Percentiles rank a stretch among this genome's conserved stretches.
Evolutionary conservation across 225 moss, liverwort and hornwort species (phyloP).

Genomic region (Polytrichum commune): DNA sequence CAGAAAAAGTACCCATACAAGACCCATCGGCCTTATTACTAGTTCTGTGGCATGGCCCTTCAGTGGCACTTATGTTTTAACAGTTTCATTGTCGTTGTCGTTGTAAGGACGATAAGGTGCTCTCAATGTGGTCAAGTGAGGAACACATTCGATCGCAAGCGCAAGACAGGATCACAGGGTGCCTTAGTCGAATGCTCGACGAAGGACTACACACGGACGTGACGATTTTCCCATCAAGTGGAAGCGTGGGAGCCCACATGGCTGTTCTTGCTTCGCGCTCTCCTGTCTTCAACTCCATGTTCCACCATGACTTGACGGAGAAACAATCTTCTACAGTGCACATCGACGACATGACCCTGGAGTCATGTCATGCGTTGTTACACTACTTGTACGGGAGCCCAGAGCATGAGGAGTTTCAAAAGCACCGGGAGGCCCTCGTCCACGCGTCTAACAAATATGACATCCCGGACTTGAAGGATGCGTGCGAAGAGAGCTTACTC

Average conservation of each 20-base stretch:
- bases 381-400: constrained; percentile 40
- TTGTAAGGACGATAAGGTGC: constrained; percentile 33
- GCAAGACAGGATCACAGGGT: constrained; percentile 30
- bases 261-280: constrained; percentile 51
- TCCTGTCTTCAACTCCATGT: constrained; percentile 50
- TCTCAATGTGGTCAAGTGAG: constrained; percentile 56
- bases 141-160: constrained; percentile 35
- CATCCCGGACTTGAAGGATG: constrained; percentile 38
- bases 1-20: too few relatives aligned
- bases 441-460: constrained; percentile 41
- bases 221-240: constrained; percentile 34
- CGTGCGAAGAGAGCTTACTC: constrained; percentile 41
- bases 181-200: constrained; percentile 47
- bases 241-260: constrained; percentile 44
- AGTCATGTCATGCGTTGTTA: constrained; percentile 47
- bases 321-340: constrained; percentile 44
- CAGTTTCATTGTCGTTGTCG: too few relatives aligned
- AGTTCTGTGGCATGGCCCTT: too few relatives aligned
- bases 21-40: too few relatives aligned
- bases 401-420: constrained; percentile 37
- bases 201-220: constrained; percentile 48
- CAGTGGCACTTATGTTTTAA: too few relatives aligned
- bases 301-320: constrained; percentile 39
- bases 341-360: constrained; percentile 47
- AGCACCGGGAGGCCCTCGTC: constrained; percentile 42